These are phyloP conservation scores for Brassica nigra DNA, from an alignment of 345 rosid genomes.

Conservation along the genomic window DNA sequence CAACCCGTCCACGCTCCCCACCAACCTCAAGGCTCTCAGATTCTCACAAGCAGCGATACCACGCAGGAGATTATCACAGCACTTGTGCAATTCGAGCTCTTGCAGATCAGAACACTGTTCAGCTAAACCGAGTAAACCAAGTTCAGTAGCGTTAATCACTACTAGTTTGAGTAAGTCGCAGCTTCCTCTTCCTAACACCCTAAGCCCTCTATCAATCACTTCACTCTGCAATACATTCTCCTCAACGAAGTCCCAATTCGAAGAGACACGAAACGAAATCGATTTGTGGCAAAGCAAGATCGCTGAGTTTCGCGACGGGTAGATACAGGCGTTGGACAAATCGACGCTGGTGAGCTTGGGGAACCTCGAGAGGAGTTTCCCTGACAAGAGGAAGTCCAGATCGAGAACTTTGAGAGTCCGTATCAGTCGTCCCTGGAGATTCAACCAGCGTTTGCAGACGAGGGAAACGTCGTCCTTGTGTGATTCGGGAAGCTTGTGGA, in stretches of 20 bases:
- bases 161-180: constrained; percentile 72
- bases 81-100: constrained; percentile 76
- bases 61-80: constrained; percentile 67
- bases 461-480: constrained; percentile 54
- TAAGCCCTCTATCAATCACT: constrained; percentile 62
- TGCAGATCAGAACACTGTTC: constrained; percentile 68
- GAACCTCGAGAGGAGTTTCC: constrained; percentile 63
- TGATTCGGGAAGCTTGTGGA: constrained; percentile 57
- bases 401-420: constrained; percentile 58
- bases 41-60: constrained; percentile 83
- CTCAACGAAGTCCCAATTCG: constrained; percentile 46
- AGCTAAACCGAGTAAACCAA: constrained; percentile 63
- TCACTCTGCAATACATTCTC: constrained; percentile 57
- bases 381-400: constrained; percentile 75
- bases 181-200: constrained; percentile 54
- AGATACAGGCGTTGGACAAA: constrained; percentile 52
- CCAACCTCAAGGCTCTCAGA: constrained; percentile 73
- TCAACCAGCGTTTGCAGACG: constrained; percentile 87
- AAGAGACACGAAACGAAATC: constrained; percentile 49
- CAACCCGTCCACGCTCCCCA: constrained; percentile 64
- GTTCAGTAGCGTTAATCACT: constrained; percentile 71
- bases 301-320: constrained; percentile 51
- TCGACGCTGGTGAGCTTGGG: constrained; percentile 69
- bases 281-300: constrained; percentile 51
- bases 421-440: constrained; percentile 70